A percentile compares a stretch with the other conserved stretches of the same genome.
Evolutionary conservation across 2,329 filamentous ascomycete genomes (phyloP).

Genomic region (Claviceps purpurea): DNA sequence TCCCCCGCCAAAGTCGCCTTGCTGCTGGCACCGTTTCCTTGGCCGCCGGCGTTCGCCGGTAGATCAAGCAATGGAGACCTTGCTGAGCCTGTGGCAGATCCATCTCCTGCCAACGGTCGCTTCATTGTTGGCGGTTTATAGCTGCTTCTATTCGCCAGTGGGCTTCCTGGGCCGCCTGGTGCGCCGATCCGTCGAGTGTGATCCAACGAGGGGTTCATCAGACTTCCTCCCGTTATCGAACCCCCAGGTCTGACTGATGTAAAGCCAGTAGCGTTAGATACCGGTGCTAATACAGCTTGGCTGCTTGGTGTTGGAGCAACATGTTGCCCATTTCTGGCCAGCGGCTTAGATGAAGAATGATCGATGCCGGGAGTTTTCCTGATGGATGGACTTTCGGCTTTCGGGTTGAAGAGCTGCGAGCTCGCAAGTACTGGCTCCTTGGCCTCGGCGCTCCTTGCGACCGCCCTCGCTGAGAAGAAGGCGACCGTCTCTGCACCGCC

Average conservation of each 20-base stretch:
- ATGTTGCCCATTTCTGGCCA: conserved; percentile 45
- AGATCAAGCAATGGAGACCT: conserved; percentile 38
- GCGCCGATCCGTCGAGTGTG: conserved; percentile 45
- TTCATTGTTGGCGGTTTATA: conserved; percentile 49
- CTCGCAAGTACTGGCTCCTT: conserved; percentile 12
- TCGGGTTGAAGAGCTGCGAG: conserved; percentile 53
- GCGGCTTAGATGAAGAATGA: conserved; percentile 61
- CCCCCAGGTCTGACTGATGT: conserved; percentile 17
- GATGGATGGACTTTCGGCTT: conserved; percentile 69
- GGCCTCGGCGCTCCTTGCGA: conserved; percentile 22
- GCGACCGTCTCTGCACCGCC: conserved; percentile 2
- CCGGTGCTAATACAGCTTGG: conserved; percentile 12
- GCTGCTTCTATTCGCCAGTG: conserved; percentile 42
- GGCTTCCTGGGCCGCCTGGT: conserved; percentile 39
- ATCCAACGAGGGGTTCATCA: conserved; percentile 41
- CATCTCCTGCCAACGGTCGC: conserved; percentile 26
- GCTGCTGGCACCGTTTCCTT: conserved; percentile 7
- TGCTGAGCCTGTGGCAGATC: conserved; percentile 9
- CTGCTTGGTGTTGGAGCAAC: conserved; percentile 26
- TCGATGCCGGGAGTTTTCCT: conserved; percentile 81
- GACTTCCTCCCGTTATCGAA: conserved; percentile 22
- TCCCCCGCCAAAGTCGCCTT: conserved; percentile 8
- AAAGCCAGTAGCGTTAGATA: conserved; percentile 15
- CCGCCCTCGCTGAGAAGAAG: conserved; percentile 7
- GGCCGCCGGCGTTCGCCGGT: conserved; percentile 27